A percentile compares a stretch with the other conserved stretches of the same genome.
Evolutionary conservation across 2,329 filamentous ascomycete species (phyloP).

Genomic region (Cyanodermella asteris): DNA sequence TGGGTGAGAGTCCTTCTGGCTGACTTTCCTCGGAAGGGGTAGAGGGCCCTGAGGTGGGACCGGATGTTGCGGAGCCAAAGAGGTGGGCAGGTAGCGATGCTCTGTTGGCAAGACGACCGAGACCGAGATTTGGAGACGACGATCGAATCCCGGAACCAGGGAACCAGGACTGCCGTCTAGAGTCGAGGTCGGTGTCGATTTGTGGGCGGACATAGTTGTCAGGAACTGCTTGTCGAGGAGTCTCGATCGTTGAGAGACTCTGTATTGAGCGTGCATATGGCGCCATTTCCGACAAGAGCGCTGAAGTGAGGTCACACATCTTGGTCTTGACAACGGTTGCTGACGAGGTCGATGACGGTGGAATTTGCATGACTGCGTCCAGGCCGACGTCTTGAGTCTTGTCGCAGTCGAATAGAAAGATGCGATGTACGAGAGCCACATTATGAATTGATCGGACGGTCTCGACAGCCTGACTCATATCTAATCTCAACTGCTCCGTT

Average conservation of each 20-base stretch:
- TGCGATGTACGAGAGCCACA: conserved; percentile 53
- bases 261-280: conserved; percentile 52
- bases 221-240: conserved; percentile 38
- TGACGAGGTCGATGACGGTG: conserved; percentile 43
- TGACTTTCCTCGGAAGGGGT: conserved; percentile 2
- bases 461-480: conserved; percentile 40
- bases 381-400: conserved; percentile 33
- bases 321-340: conserved; percentile 62
- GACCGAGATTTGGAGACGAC: too few relatives aligned
- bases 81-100: conserved; percentile 5
- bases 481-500: too few relatives aligned
- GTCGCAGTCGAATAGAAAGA: conserved; percentile 59
- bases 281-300: conserved; percentile 55
- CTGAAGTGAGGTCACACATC: conserved; percentile 56
- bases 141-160: conserved; percentile 26
- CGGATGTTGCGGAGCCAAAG: not conserved
- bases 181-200: too few relatives aligned
- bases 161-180: conserved; percentile 25
- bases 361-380: conserved; percentile 50
- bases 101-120: too few relatives aligned
- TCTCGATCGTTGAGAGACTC: conserved; percentile 53
- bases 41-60: conserved; percentile 1
- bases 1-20: conserved; percentile 4
- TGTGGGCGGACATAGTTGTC: conserved; percentile 14
- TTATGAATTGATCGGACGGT: conserved; percentile 50